These are phyloP conservation scores for Fomitopsis schrenkii DNA, from an alignment of 1,284 basidiomycete species.

Conservation along the genomic window DNA sequence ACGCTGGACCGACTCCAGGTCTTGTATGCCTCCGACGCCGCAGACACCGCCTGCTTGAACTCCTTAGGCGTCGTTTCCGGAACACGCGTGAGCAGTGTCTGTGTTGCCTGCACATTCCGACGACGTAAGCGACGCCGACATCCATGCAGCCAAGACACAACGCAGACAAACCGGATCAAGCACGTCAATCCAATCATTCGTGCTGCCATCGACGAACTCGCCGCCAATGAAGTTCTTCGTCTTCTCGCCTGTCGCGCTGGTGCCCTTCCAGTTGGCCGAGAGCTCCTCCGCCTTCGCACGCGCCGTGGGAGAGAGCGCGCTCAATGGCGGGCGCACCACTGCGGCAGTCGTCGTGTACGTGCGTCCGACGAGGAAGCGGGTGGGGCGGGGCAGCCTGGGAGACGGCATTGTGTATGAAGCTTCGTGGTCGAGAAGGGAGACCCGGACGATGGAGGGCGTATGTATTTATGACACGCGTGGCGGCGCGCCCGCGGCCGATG, in stretches of 20 bases:
- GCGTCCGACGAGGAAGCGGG: constrained; percentile 11
- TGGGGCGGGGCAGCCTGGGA: constrained; percentile 15
- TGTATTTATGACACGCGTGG: not conserved
- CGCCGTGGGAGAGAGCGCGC: constrained; percentile 47
- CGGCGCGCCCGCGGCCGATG: not conserved
- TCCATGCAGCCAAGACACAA: not conserved
- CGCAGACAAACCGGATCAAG: constrained; percentile 71
- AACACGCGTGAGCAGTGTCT: constrained; percentile 83
- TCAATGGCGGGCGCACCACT: constrained; percentile 11
- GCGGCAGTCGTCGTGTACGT: constrained; percentile 14
- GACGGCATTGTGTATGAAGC: constrained; percentile 9
- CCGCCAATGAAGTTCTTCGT: constrained; percentile 92
- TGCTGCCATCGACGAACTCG: constrained; percentile 79
- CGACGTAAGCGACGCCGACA: not conserved
- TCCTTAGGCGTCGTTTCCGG: constrained; percentile 85
- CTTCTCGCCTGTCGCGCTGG: constrained; percentile 74
- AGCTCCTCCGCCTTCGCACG: constrained; percentile 61
- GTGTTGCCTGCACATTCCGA: constrained; percentile 61
- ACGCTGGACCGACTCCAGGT: constrained; percentile 88
- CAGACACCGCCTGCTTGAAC: constrained; percentile 83
- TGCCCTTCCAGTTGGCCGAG: constrained; percentile 80
- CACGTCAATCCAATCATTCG: constrained; percentile 79
- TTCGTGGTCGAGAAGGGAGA: not conserved
- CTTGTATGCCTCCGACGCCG: constrained; percentile 86
- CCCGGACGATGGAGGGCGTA: not conserved